These are phyloP conservation scores for Papiliotrema nemorosa DNA, from an alignment of 1,284 basidiomycete species.

Conservation along the genomic window DNA sequence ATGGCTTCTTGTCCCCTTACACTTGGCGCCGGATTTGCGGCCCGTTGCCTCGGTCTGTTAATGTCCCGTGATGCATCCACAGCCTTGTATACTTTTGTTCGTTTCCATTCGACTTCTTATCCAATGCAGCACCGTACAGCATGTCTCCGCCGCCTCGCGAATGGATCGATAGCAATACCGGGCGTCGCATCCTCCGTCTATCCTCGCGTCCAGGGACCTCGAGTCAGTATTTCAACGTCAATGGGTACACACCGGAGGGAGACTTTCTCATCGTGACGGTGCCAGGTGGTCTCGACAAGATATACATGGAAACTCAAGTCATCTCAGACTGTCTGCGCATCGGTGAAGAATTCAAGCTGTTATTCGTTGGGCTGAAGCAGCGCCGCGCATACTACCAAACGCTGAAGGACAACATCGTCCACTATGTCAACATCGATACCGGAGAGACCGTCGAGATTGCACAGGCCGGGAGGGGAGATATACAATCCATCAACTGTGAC, in stretches of 20 bases:
- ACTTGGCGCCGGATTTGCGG: too few species aligned
- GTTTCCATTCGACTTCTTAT: too few species aligned
- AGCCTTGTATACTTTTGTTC: too few species aligned
- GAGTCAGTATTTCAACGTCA: constrained; percentile 18
- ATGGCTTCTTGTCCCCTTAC: too few species aligned
- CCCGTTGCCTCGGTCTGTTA: too few species aligned
- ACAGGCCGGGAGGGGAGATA: constrained; percentile 9
- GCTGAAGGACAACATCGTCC: constrained; percentile 1
- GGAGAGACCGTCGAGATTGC: constrained; percentile 1
- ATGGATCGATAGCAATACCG: constrained; percentile 10
- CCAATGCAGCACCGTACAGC: too few species aligned
- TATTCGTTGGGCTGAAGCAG: constrained; percentile 17
- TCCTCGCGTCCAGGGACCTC: constrained; percentile 3
- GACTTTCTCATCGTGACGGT: constrained; percentile 16
- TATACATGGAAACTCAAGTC: background rate
- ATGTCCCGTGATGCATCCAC: too few species aligned
- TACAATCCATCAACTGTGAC: constrained; percentile 19
- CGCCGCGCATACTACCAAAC: constrained; percentile 13
- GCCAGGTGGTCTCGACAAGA: constrained; percentile 9
- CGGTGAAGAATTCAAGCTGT: constrained; percentile 17
- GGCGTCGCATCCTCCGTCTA: constrained; percentile 3
- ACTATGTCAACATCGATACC: constrained; percentile 10
- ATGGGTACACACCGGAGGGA: constrained; percentile 12
- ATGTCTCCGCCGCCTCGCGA: too few species aligned
- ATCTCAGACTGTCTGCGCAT: constrained; percentile 6